Conservation (phyloP, 352 stramenopile genomes). For the Globisporangium nodosum region DNA sequence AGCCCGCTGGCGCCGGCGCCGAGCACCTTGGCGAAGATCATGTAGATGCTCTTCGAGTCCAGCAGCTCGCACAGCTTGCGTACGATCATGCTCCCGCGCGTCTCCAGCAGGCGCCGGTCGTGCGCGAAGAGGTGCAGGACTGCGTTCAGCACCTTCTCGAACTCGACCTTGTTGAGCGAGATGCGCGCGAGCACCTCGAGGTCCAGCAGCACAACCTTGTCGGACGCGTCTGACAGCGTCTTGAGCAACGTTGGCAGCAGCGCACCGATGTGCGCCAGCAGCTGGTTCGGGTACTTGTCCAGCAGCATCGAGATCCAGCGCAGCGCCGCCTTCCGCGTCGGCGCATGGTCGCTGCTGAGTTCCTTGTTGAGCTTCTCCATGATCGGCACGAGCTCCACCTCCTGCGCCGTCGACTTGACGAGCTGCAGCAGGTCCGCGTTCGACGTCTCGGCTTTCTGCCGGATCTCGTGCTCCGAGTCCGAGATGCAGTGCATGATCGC, state of each 20-base stretch:
- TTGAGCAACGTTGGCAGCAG: constrained; percentile 95
- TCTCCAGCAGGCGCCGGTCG: constrained; percentile 86
- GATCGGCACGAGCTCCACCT: constrained; percentile 91
- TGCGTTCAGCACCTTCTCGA: constrained; percentile 91
- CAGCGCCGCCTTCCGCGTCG: constrained; percentile 93
- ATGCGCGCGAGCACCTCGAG: constrained; percentile 95
- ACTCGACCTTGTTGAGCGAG: constrained; percentile 88
- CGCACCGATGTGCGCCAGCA: constrained; percentile 89
- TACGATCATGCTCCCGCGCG: constrained; percentile 96
- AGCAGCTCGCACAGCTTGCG: constrained; percentile 97
- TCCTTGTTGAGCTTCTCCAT: constrained; percentile 95
- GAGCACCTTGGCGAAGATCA: constrained; percentile 96
- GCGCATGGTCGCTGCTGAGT: constrained; percentile 94
- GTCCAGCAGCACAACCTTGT: constrained; percentile 96
- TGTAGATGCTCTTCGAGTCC: constrained; percentile 97
- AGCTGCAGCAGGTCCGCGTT: constrained; percentile 96
- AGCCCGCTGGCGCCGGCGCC: constrained; percentile 43
- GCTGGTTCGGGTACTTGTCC: constrained; percentile 93
- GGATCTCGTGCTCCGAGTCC: constrained; percentile 95
- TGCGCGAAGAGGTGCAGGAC: constrained; percentile 94
- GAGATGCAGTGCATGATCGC: constrained; percentile 98
- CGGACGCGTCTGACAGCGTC: constrained; percentile 93
- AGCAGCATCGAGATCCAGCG: constrained; percentile 99
- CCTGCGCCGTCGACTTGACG: constrained; percentile 88
- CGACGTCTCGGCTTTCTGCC: constrained; percentile 93